Evolutionary conservation across 83 land plant genomes (phyloP).

Genomic region (Isoetes engelmannii): DNA sequence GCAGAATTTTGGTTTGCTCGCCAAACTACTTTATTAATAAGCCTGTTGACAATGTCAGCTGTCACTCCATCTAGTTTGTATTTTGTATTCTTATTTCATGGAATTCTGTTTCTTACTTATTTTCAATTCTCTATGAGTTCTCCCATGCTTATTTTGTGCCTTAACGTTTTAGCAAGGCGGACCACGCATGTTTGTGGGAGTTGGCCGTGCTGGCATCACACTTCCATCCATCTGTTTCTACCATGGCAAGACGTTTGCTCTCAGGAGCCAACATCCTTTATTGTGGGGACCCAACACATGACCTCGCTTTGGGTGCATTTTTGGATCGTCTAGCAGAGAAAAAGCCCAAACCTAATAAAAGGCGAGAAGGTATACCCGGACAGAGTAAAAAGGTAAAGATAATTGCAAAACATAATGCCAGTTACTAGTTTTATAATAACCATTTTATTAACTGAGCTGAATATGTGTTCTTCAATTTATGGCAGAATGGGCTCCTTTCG

Average conservation of each 20-base stretch:
- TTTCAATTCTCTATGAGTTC: too few species aligned
- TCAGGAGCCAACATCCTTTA: conserved; percentile 77
- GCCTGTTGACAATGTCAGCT: too few species aligned
- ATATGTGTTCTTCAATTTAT: conserved; percentile 20
- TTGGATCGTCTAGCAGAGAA: conserved; percentile 92
- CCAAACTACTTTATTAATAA: too few species aligned
- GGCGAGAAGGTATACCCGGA: conserved; percentile 40
- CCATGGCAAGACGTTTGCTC: conserved; percentile 77
- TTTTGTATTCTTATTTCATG: too few species aligned
- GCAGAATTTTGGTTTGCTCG: too few species aligned
- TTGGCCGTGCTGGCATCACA: conserved; percentile 65
- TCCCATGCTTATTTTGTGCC: too few species aligned
- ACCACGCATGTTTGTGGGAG: conserved; percentile 93
- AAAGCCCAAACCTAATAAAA: conserved; percentile 62
- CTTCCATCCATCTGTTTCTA: conserved; percentile 88
- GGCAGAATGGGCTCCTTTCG: background rate
- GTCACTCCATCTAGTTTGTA: too few species aligned
- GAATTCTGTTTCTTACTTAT: too few species aligned
- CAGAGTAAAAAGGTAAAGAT: conserved; percentile 72
- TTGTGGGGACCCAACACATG: conserved; percentile 79
- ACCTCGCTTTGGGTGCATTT: conserved; percentile 74
- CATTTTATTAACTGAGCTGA: conserved; percentile 32
- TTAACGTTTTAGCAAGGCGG: conserved; percentile 60
- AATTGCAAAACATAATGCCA: background rate
- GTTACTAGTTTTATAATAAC: conserved; percentile 5